Conservation (phyloP, 495 filamentous ascomycete species). For the Chaetomium cochliodes region DNA sequence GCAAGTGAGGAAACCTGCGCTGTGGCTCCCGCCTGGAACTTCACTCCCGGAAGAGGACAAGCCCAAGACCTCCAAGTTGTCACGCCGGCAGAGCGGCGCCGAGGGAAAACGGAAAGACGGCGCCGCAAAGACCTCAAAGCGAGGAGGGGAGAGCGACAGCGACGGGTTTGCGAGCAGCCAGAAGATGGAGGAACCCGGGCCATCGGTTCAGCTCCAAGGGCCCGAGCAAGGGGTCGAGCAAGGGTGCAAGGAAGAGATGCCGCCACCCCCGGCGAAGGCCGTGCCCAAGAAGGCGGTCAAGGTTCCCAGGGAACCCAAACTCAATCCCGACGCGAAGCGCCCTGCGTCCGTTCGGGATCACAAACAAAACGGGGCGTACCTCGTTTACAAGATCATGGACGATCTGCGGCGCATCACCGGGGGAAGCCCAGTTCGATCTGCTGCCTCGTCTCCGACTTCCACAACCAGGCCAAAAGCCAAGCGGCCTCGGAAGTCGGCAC, state of each 20-base stretch:
- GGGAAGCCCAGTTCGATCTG: background rate
- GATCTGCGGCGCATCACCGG: constrained; percentile 31
- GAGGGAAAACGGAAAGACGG: constrained; percentile 34
- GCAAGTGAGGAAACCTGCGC: constrained; percentile 51
- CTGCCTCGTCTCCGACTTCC: constrained; percentile 11
- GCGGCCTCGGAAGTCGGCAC: constrained; percentile 34
- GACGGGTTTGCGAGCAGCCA: constrained; percentile 6
- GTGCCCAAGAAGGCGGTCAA: constrained; percentile 3
- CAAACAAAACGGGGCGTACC: constrained; percentile 39
- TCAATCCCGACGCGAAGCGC: constrained; percentile 37
- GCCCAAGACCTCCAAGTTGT: constrained; percentile 29
- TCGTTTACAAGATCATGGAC: constrained; percentile 34
- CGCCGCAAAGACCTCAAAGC: constrained; percentile 27
- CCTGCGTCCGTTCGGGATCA: constrained; percentile 39
- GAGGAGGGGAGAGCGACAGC: constrained; percentile 19
- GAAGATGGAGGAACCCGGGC: constrained; percentile 9
- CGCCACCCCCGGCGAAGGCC: constrained; percentile 13
- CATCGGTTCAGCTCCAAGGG: background rate
- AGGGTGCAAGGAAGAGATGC: constrained; percentile 10
- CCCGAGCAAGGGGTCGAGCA: background rate
- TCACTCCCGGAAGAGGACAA: constrained; percentile 38
- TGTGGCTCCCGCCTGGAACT: constrained; percentile 53
- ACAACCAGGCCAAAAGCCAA: constrained; percentile 27
- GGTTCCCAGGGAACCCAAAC: constrained; percentile 22
- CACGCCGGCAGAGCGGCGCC: constrained; percentile 30